Conservation (phyloP, 345 rosid species). For the Fremontodendron californicum region DNA sequence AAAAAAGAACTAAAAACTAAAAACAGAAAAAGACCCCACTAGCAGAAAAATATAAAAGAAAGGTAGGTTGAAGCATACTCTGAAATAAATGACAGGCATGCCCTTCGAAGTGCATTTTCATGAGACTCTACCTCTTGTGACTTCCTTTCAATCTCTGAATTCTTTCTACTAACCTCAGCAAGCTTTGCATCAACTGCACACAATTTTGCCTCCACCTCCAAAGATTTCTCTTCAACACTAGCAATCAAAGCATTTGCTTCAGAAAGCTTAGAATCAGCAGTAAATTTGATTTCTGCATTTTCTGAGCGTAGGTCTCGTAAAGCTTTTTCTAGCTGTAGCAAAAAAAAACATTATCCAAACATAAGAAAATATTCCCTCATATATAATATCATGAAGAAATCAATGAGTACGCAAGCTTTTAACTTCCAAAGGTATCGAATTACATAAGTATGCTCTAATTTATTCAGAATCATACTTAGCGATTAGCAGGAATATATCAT, state of each 20-base stretch:
- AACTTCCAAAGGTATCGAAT: neutral
- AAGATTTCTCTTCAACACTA: slow-evolving; percentile 75
- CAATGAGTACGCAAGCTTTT: neutral
- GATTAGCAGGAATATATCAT: neutral
- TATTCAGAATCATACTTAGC: neutral
- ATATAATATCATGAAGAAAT: neutral
- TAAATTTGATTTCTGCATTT: slow-evolving; percentile 82
- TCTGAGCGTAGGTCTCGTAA: slow-evolving; percentile 82
- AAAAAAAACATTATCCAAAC: slow-evolving; percentile 12
- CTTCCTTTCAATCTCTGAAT: slow-evolving; percentile 78
- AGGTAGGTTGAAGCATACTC: slow-evolving; percentile 48
- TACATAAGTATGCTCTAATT: neutral
- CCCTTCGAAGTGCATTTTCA: slow-evolving; percentile 61
- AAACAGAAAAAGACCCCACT: neutral
- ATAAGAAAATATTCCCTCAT: slow-evolving; percentile 1
- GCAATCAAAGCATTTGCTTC: slow-evolving; percentile 82
- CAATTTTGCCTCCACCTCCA: slow-evolving; percentile 80
- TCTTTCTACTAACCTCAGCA: slow-evolving; percentile 89
- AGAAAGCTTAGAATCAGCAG: slow-evolving; percentile 80
- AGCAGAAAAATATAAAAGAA: neutral
- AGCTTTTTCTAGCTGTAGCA: slow-evolving; percentile 75
- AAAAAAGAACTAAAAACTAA: neutral
- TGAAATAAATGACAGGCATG: slow-evolving; percentile 62
- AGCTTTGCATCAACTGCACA: slow-evolving; percentile 82
- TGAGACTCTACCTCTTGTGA: slow-evolving; percentile 67